Conservation (phyloP, 768 basidiomycete genomes). For the Suillus decipiens region DNA sequence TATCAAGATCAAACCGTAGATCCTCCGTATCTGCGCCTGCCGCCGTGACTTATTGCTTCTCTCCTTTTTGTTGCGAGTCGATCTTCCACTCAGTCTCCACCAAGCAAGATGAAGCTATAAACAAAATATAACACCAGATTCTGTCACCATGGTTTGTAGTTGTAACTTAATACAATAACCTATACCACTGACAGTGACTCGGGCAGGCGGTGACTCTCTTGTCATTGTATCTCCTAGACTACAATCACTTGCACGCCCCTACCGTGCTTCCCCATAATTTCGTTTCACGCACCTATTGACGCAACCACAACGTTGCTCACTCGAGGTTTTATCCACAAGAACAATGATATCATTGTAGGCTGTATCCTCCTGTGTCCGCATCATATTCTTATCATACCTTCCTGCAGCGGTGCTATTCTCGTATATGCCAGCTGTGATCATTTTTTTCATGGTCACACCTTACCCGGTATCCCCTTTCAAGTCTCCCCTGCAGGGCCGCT, state of each 20-base stretch:
- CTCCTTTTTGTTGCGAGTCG: not conserved
- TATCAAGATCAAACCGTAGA: not conserved
- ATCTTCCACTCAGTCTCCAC: conserved; percentile 5
- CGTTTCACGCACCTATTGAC: conserved; percentile 1
- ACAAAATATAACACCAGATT: not conserved
- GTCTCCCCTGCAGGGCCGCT: conserved; percentile 18
- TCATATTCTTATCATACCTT: conserved; percentile 11
- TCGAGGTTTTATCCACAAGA: conserved; percentile 19
- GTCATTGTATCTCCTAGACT: conserved; percentile 13
- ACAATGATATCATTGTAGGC: conserved; percentile 7
- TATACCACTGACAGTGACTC: not conserved
- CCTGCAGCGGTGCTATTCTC: not conserved
- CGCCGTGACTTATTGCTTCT: not conserved
- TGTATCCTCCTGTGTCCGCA: conserved; percentile 6
- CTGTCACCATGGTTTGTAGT: not conserved
- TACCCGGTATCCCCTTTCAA: conserved; percentile 12
- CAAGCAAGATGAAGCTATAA: not conserved
- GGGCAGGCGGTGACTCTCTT: not conserved
- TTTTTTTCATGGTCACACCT: conserved; percentile 8
- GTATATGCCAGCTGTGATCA: not conserved
- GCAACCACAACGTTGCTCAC: conserved; percentile 24
- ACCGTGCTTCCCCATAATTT: conserved; percentile 4
- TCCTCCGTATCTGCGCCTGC: conserved; percentile 4
- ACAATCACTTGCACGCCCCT: conserved; percentile 16
- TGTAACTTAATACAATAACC: conserved; percentile 3